Evolutionary conservation across 768 basidiomycete species (phyloP), one percentile per base, ranked within the genome.

Genomic region (Mycena vulgaris): DNA sequence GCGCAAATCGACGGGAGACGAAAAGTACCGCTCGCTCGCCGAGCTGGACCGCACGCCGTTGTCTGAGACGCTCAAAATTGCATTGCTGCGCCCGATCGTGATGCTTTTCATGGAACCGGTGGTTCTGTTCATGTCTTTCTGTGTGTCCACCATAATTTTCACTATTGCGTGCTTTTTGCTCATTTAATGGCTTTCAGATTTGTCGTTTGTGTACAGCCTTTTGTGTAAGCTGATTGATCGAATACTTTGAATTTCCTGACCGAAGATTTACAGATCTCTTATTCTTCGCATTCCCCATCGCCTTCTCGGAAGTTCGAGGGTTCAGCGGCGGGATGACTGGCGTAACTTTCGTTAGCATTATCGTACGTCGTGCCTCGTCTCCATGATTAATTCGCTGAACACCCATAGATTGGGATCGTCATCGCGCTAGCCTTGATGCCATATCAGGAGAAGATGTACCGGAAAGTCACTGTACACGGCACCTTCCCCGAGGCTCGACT

Each of bases 21-120:
- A 77, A 35, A 76, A 77, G 13, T 79, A 82, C 30, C 76, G 77
- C 37, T 81, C 80, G 27, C 76, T 85, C 47, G 80, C 81, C 13
- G 85, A 86, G 65, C 76, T 84, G 19, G 83, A 87, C 63, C 77
- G 78, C 27, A 63, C 74, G 39, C 78, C 81, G 2, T 75, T 83
- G 52, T 66, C 66, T 11, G 74, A 83, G 49, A 78, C 81, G 25
- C 65, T 87, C 42, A 80, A 78, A 65, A 78, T 80, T 31, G 84
- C 84, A 0, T 73, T 87, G 9, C 49, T 77, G 4, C 76, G 84
- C 11, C 87, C 86, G 0, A 78, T 85, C 33, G 63, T 79, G 16
- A 83, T 88, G 79, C 77, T 88, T 2, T 80, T 82, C 66, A 80
- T 79, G 10, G 87, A 88, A 64, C 83, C 85, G 0, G 84, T 88